Conservation (phyloP, 2,329 filamentous ascomycete species). For the Colletotrichum sojae region DNA sequence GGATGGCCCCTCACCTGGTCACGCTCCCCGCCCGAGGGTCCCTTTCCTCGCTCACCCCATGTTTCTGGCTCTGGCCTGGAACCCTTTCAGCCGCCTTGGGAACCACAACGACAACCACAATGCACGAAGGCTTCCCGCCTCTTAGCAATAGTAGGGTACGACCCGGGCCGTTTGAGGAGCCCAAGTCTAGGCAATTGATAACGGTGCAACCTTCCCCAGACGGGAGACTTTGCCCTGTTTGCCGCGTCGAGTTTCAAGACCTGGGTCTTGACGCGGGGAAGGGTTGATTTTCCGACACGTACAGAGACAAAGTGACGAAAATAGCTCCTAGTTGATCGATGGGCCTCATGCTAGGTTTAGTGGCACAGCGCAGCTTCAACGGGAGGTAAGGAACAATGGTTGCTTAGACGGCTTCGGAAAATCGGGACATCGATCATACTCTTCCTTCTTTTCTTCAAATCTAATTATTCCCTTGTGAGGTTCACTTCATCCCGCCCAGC, state of each 20-base stretch:
- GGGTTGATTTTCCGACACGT: background rate
- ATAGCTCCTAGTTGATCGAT: background rate
- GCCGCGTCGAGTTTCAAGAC: background rate
- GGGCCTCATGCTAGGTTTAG: background rate
- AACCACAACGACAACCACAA: background rate
- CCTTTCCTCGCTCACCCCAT: background rate
- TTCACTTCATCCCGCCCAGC: slow-evolving; percentile 39
- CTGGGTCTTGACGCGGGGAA: background rate
- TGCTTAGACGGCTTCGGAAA: slow-evolving; percentile 7
- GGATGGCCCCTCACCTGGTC: slow-evolving; percentile 16
- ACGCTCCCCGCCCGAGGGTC: background rate
- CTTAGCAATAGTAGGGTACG: background rate
- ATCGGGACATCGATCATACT: slow-evolving; percentile 28
- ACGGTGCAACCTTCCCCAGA: background rate
- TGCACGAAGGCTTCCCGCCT: background rate
- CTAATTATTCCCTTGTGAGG: slow-evolving; percentile 38
- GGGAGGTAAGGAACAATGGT: background rate
- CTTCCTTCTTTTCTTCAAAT: slow-evolving; percentile 20
- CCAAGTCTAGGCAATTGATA: background rate
- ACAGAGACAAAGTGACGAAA: background rate
- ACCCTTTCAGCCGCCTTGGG: background rate
- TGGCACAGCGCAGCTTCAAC: too few relatives aligned
- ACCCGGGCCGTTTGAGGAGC: background rate
- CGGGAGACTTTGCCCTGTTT: background rate
- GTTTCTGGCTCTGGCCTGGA: background rate